These are phyloP conservation scores for Phytophthora citrophthora DNA, from an alignment of 352 stramenopile species.

Conservation along the genomic window DNA sequence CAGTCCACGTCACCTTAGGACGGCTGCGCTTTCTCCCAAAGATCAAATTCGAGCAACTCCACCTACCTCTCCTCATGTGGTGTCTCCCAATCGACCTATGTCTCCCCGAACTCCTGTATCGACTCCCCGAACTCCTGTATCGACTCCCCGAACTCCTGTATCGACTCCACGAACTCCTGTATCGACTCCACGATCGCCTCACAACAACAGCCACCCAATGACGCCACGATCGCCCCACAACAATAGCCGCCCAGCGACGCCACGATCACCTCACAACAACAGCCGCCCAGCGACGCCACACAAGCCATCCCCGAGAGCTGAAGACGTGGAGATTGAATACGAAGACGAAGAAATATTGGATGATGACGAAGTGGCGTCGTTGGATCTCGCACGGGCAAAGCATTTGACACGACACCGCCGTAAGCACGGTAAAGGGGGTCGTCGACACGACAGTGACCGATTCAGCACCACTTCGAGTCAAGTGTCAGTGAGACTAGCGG, in stretches of 20 bases:
- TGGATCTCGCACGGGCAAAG: constrained; percentile 23
- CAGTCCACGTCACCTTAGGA: constrained; percentile 41
- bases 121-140: not conserved
- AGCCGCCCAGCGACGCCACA: constrained; percentile 13
- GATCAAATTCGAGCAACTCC: constrained; percentile 10
- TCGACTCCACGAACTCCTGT: too few species aligned
- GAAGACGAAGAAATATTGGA: constrained; percentile 53
- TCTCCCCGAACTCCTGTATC: constrained; percentile 12
- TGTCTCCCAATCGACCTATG: constrained; percentile 26
- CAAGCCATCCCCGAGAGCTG: constrained; percentile 6
- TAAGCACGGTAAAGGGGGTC: constrained; percentile 24
- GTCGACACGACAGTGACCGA: constrained; percentile 4
- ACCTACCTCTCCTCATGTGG: constrained; percentile 24
- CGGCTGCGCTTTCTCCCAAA: not conserved
- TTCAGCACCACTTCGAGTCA: constrained; percentile 20
- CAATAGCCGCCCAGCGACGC: constrained; percentile 5
- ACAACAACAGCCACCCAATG: constrained; percentile 6
- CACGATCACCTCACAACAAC: constrained; percentile 12
- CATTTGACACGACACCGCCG: constrained; percentile 17
- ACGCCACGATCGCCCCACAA: constrained; percentile 9
- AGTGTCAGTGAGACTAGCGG: constrained; percentile 32
- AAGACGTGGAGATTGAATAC: constrained; percentile 39
- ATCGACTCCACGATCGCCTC: not conserved
- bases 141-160: not conserved
- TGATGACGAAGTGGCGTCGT: constrained; percentile 16